Conservation (phyloP, 2,329 filamentous ascomycete species). For the Sarocladiaceae sp. region DNA sequence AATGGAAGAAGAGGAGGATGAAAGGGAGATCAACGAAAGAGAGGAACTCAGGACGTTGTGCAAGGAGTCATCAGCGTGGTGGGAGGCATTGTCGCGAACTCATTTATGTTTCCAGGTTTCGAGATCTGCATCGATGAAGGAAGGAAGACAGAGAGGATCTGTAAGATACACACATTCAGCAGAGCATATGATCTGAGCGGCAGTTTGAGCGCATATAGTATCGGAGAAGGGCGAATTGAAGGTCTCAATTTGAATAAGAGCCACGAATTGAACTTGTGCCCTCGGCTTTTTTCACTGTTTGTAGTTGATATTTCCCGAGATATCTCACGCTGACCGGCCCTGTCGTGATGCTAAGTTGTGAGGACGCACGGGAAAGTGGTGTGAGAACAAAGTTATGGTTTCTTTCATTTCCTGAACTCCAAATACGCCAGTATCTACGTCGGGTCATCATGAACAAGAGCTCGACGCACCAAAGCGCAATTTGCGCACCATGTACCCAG, state of each 20-base stretch:
- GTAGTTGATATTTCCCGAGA: too few species aligned
- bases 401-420: neutral
- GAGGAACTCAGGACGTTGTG: too few species aligned
- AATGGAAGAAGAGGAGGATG: neutral
- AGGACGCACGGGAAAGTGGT: too few species aligned
- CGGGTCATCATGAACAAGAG: too few species aligned
- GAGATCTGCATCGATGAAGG: neutral
- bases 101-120: neutral
- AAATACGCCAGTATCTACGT: neutral
- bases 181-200: conserved; percentile 1
- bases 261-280: neutral
- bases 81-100: neutral
- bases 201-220: neutral
- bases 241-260: neutral
- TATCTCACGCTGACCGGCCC: too few species aligned
- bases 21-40: neutral
- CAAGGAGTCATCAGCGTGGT: too few species aligned
- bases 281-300: too few species aligned
- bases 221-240: neutral
- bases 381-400: too few species aligned
- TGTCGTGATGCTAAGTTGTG: too few species aligned
- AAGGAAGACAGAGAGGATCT: neutral
- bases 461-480: too few species aligned
- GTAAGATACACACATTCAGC: too few species aligned
- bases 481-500: too few species aligned